Evolutionary conservation across 2,329 filamentous ascomycete genomes (phyloP), one percentile per base, ranked within the genome.

Genomic region (Botrytis hyacinthi): DNA sequence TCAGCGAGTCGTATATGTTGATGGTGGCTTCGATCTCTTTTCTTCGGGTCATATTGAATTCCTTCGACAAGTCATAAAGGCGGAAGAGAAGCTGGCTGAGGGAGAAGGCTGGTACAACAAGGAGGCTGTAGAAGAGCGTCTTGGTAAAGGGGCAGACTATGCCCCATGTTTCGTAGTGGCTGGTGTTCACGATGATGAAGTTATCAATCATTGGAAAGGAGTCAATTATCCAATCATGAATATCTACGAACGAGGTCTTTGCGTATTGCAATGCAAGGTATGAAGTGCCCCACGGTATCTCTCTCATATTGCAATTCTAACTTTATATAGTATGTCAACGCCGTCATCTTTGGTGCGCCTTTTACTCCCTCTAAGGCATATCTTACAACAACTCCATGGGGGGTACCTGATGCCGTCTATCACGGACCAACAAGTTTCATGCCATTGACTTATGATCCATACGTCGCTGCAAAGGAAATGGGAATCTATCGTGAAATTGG

Each of bases 221-320:
- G 88, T 98, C 79, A 99, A 99, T 84, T 99, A 98, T 81, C 96
- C 96, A 40, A 98, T 99, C 84, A 99, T 99, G 96, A 99, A 98
- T 85, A 95, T 97, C 73, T 97, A 95, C 80, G 96, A 99, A 85
- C 92, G 96, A 60, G 95, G 95, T 2, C 89, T 99, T 35, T 99
- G 96, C 81, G 95, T 98, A 44, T 85, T 98, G 76, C 96, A 99
- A 81, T 99, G 96, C 86, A 92, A 92, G 82, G 93, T 95, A 86
- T 79, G 88, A 20, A 54, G 16, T 48, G 6, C 65, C 37, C 70
- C 42, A 35, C 72, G 44, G 66, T 22, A 57, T 48, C 18, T 46
- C 18, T 46, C 22, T 44, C 22, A 44, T n/a, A 59, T 42, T 40
- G 20, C 60, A 42, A 40, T 67, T 71, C 48, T 76, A 72, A 65